Evolutionary conservation across 2,329 filamentous ascomycete genomes (phyloP), one percentile per base, ranked within the genome.

Genomic region (Clarireedia hainanense): DNA sequence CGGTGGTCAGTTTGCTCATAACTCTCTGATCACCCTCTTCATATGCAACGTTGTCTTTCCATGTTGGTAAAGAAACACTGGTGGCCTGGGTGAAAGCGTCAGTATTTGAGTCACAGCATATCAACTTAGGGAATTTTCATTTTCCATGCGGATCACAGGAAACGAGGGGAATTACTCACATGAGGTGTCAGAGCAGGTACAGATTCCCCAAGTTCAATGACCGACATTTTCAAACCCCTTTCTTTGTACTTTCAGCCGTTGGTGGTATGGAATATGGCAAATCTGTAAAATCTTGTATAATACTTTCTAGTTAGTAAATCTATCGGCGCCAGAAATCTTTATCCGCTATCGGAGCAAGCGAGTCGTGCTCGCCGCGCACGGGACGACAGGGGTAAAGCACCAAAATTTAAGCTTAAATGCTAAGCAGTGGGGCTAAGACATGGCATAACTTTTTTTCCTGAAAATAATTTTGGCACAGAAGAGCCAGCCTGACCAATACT

Each of bases 21-120:
- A 99, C 89, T 86, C 89, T 94, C 56, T 85, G 76, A 69, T 95
- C 80, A 50, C 91, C 92, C 71, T 99, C 91, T 71, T 99, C 94
- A 68, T 99, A 99, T 42, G 84, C 92, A 40, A 99, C 78, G 66
- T 95, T 97, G 62, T 91, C 79, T 62, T 79, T 80, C 94, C 94
- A 99, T 73, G 91, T 95, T 40, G 94, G 94, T 26, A 99, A 76
- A 15, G 94, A 97, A 43, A 97, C 92, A 71, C 92, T 97, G 62
- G 97, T 89, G 61, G 92, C 94, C 91, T 96, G 27, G 23, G 24
- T 55, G 48, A 23, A 39, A 47, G 6, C 39, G 10, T 46, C 26
- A 45, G 26, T 24, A 17, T n/a, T 24, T 59, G 59, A 58, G 43
- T 61, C 53, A 57, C 20, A 56, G 12, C 7, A 39, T 43, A 24